These are phyloP conservation scores for Fomitopsis palustris DNA, from an alignment of 1,284 basidiomycete genomes.

Conservation along the genomic window DNA sequence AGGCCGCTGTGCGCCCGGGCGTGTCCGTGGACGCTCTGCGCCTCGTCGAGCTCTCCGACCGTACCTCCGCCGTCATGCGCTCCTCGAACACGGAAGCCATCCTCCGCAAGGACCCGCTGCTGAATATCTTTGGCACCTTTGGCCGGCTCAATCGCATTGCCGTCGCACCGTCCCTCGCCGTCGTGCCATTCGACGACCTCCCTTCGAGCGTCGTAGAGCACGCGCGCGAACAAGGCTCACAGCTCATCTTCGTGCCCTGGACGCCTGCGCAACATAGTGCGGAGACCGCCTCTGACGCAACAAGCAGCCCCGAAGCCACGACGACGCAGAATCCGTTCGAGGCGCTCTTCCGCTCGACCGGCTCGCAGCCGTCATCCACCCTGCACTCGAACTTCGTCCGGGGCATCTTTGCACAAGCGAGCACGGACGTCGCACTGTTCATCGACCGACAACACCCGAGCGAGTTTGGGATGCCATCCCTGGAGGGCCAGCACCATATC, in stretches of 20 bases:
- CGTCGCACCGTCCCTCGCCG: conserved; percentile 48
- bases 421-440: conserved; percentile 55
- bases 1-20: conserved; percentile 5
- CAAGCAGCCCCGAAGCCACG: conserved; percentile 10
- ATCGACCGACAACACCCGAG: conserved; percentile 60
- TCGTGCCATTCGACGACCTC: conserved; percentile 57
- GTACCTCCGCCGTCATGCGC: conserved; percentile 68
- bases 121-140: conserved; percentile 62
- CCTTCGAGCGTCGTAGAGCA: conserved; percentile 49
- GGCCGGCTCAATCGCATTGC: conserved; percentile 53
- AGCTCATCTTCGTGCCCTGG: conserved; percentile 69
- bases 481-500: conserved; percentile 41
- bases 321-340: conserved; percentile 53
- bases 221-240: conserved; percentile 41
- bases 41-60: conserved; percentile 66
- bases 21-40: conserved; percentile 45
- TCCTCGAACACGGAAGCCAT: conserved; percentile 54
- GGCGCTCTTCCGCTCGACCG: conserved; percentile 48
- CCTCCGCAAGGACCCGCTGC: conserved; percentile 54
- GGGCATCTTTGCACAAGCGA: conserved; percentile 50
- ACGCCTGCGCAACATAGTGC: conserved; percentile 35
- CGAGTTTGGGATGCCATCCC: conserved; percentile 20
- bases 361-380: conserved; percentile 24
- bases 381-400: conserved; percentile 60
- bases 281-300: conserved; percentile 10